phyloP scores from a whole-genome alignment of 2,329 filamentous ascomycete species.

The Elsinoe perseae region DNA sequence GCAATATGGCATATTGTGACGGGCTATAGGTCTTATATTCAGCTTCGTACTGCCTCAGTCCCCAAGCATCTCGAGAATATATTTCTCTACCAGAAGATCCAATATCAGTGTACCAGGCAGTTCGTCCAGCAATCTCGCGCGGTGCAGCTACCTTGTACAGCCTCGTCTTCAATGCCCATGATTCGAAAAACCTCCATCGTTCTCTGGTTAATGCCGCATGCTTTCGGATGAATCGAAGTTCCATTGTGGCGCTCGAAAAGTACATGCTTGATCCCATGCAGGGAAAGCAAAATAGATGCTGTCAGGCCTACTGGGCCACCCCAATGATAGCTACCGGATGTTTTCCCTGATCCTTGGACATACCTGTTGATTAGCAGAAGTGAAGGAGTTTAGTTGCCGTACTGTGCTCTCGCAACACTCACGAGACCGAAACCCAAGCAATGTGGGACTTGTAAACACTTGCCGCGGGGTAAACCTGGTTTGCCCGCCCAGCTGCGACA shows the following conservation, averaged over 20 bases:
- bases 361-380: too few species aligned
- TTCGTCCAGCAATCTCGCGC: constrained; percentile 23
- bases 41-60: constrained; percentile 22
- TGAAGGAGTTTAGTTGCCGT: too few species aligned
- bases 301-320: constrained; percentile 26
- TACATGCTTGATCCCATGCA: constrained; percentile 22
- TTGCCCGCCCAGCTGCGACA: not conserved
- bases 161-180: constrained; percentile 26
- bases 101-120: constrained; percentile 29
- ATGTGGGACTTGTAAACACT: too few species aligned
- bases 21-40: constrained; percentile 24
- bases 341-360: not conserved
- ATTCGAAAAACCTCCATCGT: constrained; percentile 25
- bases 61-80: constrained; percentile 25
- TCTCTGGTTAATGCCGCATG: constrained; percentile 27
- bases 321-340: constrained; percentile 27
- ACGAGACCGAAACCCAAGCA: too few species aligned
- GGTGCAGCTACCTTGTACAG: constrained; percentile 21
- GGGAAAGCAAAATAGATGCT: constrained; percentile 27
- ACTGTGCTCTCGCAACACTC: too few species aligned
- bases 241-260: constrained; percentile 26
- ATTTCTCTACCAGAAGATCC: constrained; percentile 26
- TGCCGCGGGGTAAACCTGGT: not conserved
- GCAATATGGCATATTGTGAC: constrained; percentile 27
- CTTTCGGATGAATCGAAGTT: constrained; percentile 29